Conservation (phyloP, 805 yeast genomes). For the Ogataea angusta region DNA sequence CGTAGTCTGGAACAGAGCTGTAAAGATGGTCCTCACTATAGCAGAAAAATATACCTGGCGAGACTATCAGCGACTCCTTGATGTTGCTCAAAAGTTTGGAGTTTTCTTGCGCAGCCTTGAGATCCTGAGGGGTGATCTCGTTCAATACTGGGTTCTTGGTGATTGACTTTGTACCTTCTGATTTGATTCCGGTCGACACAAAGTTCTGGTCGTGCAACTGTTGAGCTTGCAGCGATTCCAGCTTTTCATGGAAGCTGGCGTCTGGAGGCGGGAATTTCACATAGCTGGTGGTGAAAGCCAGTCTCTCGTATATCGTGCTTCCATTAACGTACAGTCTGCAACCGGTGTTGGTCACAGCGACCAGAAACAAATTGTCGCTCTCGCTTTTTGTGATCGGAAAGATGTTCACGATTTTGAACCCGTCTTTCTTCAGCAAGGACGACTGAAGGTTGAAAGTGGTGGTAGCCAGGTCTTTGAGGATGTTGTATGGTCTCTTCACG, state of each 20-base stretch:
- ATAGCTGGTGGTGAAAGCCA: slow-evolving; percentile 35
- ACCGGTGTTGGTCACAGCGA: slow-evolving; percentile 82
- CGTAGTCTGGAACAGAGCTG: slow-evolving; percentile 81
- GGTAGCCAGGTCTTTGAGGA: slow-evolving; percentile 46
- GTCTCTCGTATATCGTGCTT: slow-evolving; percentile 34
- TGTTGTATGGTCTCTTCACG: slow-evolving; percentile 42
- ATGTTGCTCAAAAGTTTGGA: slow-evolving; percentile 55
- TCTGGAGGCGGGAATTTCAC: slow-evolving; percentile 46
- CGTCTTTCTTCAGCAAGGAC: slow-evolving; percentile 51
- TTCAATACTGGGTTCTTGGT: slow-evolving; percentile 30
- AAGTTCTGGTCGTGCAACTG: slow-evolving; percentile 33
- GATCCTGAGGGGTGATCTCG: slow-evolving; percentile 29
- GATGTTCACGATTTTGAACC: slow-evolving; percentile 58
- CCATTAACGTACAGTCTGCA: slow-evolving; percentile 69
- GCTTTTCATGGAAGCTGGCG: slow-evolving; percentile 27
- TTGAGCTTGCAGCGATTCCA: slow-evolving; percentile 37
- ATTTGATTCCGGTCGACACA: slow-evolving; percentile 14
- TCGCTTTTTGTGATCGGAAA: slow-evolving; percentile 61
- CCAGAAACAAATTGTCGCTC: slow-evolving; percentile 64
- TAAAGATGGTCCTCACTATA: slow-evolving; percentile 51
- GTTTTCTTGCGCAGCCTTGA: slow-evolving; percentile 54
- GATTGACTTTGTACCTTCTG: slow-evolving; percentile 14
- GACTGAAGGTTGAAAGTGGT: slow-evolving; percentile 32
- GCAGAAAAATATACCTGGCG: slow-evolving; percentile 86
- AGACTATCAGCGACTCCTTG: slow-evolving; percentile 55